Evolutionary conservation across 2,329 filamentous ascomycete species (phyloP), one percentile per base, ranked within the genome.

Genomic region (Penicillium sp.): DNA sequence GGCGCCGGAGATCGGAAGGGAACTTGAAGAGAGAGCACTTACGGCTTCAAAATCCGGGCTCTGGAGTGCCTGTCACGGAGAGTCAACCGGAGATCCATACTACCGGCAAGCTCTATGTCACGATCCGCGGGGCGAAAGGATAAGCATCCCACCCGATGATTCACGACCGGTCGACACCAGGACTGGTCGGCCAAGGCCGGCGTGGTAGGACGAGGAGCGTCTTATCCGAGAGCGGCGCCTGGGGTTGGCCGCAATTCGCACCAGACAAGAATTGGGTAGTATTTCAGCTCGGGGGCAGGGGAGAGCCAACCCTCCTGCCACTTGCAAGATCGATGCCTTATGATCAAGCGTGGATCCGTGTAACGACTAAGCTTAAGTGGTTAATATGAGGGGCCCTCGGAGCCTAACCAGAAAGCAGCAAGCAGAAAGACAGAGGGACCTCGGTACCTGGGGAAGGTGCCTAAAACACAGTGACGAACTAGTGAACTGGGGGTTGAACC

Each of bases 11-110:
- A 49, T 52, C 42, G 46, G 51, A 31, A 34, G 16, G 8, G 3
- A 34, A 34, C 31, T 11, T 8, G 10, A 18, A 32, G 3, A 18
- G 7, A 34, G 31, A 38, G 22, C 38, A 66, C 66, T 59, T 56
- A 69, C 67, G 66, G 66, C 36, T 65, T 62, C 42, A 69, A 46
- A 29, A 63, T 34, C 45, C 57, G 59, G 42, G 46, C 28, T 46
- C 51, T 54, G 49, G 52, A 44, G 24, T 54, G 52, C 35, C 54
- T 58, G 50, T 57, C 50, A 50, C 50, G 50, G 46, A 51, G 51
- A 52, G 46, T 52, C 32, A 47, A 40, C 34, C 55, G 54, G 46
- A 51, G 49, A 49, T 61, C 58, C 64, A 67, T 67, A 42, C 46
- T 50, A 51, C 46, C 49, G 44, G 42, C 47, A 51, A 48, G 35